These are phyloP conservation scores for Penstemon newberryi DNA, from an alignment of 257 asterid genomes.

Conservation along the genomic window DNA sequence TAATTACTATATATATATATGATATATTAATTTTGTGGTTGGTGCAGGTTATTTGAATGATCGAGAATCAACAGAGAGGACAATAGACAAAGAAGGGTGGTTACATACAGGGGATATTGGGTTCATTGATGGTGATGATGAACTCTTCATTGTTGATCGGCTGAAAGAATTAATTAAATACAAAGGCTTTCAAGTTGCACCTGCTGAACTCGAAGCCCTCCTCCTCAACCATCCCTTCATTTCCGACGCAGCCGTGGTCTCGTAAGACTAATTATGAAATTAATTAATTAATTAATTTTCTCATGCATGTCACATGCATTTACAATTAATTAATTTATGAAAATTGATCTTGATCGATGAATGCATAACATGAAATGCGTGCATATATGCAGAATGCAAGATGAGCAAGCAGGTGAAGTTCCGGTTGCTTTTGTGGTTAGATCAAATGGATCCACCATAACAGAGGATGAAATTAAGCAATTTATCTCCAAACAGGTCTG, in stretches of 20 bases:
- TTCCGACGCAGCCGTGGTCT: constrained; percentile 80
- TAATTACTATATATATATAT: no score
- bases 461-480: constrained; percentile 80
- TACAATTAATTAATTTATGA: no score
- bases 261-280: constrained; percentile 40
- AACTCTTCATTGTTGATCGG: constrained; percentile 83
- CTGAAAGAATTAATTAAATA: constrained; percentile 76
- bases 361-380: no score
- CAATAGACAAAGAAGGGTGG: constrained; percentile 69
- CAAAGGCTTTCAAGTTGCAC: constrained; percentile 93
- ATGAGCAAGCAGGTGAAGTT: constrained; percentile 86
- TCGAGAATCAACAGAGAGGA: constrained; percentile 55
- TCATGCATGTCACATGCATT: neutral
- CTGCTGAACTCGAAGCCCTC: constrained; percentile 88
- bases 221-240: constrained; percentile 64
- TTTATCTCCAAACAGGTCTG: constrained; percentile 63
- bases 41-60: constrained; percentile 64
- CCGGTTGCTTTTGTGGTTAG: constrained; percentile 87
- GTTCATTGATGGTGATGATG: constrained; percentile 70
- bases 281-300: neutral
- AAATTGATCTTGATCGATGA: no score
- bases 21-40: no score
- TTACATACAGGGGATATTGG: constrained; percentile 66
- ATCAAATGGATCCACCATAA: constrained; percentile 51
- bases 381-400: constrained; percentile 57